These are phyloP conservation scores for Aspergillus biplanus DNA, from an alignment of 495 filamentous ascomycete genomes.

Conservation along the genomic window DNA sequence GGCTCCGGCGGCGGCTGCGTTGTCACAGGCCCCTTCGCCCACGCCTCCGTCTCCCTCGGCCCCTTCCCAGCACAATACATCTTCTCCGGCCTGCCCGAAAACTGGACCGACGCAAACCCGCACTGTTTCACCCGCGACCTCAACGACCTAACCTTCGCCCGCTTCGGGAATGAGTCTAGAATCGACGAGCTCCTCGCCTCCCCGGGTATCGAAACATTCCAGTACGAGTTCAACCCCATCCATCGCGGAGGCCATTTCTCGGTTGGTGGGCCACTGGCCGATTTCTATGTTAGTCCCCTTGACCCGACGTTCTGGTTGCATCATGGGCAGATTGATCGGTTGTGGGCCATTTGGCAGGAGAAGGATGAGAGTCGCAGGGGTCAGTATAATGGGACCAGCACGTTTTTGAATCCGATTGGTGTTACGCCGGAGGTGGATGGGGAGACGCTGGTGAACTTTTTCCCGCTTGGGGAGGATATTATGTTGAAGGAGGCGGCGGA, in stretches of 20 bases:
- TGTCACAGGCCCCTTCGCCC: slow-evolving; percentile 56
- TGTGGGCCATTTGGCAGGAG: slow-evolving; percentile 9
- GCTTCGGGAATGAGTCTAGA: background rate
- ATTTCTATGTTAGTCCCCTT: background rate
- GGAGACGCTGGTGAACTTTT: background rate
- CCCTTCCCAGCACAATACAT: background rate
- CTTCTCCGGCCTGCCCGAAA: background rate
- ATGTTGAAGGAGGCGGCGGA: background rate
- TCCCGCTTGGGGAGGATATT: background rate
- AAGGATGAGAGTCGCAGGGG: background rate
- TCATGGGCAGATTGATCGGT: slow-evolving; percentile 6
- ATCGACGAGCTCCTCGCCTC: background rate
- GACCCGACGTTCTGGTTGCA: slow-evolving; percentile 13
- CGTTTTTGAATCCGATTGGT: slow-evolving; percentile 2
- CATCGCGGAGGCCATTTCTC: background rate
- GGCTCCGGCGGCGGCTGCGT: slow-evolving; percentile 69
- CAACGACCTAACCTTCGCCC: background rate
- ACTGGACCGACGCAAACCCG: slow-evolving; percentile 3
- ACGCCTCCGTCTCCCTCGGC: slow-evolving; percentile 3
- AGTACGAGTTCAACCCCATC: background rate
- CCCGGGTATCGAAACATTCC: background rate
- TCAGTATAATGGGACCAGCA: slow-evolving; percentile 4
- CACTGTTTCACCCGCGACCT: slow-evolving; percentile 12
- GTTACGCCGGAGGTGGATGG: slow-evolving; percentile 10
- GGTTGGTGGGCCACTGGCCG: background rate